These are phyloP conservation scores for Poronia punctata DNA, from an alignment of 495 filamentous ascomycete genomes.

Conservation along the genomic window DNA sequence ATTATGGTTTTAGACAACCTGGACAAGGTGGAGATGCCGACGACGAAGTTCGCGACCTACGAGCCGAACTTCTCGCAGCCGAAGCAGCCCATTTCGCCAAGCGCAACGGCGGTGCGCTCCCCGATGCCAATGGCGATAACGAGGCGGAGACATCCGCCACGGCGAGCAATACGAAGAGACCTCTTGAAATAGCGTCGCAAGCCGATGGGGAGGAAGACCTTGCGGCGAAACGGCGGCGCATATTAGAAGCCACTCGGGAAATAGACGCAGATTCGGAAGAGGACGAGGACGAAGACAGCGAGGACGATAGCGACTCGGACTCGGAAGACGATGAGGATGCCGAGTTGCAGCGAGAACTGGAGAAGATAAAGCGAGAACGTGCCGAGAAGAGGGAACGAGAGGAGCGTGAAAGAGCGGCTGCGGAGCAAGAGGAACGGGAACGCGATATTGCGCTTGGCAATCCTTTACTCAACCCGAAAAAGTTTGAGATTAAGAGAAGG, in stretches of 20 bases:
- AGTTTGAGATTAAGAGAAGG: constrained; percentile 63
- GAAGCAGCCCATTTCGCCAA: constrained; percentile 86
- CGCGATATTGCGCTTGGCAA: constrained; percentile 88
- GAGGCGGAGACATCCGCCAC: constrained; percentile 32
- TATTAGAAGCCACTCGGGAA: constrained; percentile 81
- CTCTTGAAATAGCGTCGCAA: constrained; percentile 43
- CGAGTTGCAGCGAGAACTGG: constrained; percentile 82
- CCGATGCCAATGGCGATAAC: constrained; percentile 22
- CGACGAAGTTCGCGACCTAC: constrained; percentile 74
- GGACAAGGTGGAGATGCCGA: constrained; percentile 87
- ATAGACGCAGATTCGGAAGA: constrained; percentile 85
- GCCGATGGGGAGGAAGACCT: constrained; percentile 55
- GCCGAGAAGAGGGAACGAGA: constrained; percentile 80
- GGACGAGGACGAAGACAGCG: constrained; percentile 44
- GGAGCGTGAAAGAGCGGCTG: constrained; percentile 67
- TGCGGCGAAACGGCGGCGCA: constrained; percentile 76
- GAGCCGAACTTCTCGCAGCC: constrained; percentile 81
- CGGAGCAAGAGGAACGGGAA: constrained; percentile 77
- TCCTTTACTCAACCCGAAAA: constrained; percentile 71
- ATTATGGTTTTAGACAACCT: constrained; percentile 53
- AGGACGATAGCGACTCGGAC: constrained; percentile 60
- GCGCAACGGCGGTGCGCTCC: constrained; percentile 53
- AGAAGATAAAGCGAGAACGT: constrained; percentile 88
- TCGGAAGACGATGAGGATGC: constrained; percentile 87
- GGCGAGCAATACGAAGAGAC: constrained; percentile 53